Evolutionary conservation across 1,284 basidiomycete species (phyloP).

Genomic region (Xerocomus nothofagi): DNA sequence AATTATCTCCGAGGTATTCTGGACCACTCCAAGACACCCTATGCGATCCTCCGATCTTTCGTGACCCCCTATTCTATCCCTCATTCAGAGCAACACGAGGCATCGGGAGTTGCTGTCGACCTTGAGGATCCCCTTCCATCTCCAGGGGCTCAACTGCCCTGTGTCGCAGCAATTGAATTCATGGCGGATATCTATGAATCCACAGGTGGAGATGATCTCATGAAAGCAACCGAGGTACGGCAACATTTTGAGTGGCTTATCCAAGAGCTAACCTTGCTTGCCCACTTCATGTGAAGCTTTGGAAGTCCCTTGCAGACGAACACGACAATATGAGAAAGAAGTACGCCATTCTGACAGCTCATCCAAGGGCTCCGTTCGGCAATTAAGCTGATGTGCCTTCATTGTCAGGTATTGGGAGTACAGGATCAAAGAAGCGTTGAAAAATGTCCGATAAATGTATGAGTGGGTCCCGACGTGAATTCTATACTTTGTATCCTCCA

Average conservation of each 20-base stretch:
- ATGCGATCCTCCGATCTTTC: slow-evolving; percentile 56
- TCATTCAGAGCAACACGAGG: slow-evolving; percentile 27
- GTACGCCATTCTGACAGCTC: slow-evolving; percentile 42
- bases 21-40: slow-evolving; percentile 57
- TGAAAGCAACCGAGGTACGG: slow-evolving; percentile 27
- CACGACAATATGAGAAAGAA: slow-evolving; percentile 79
- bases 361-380: slow-evolving; percentile 17
- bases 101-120: slow-evolving; percentile 54
- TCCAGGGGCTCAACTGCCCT: slow-evolving; percentile 71
- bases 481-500: slow-evolving; percentile 1
- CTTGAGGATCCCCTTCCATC: slow-evolving; percentile 71
- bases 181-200: slow-evolving; percentile 76
- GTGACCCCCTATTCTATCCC: slow-evolving; percentile 62
- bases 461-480: slow-evolving; percentile 8
- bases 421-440: slow-evolving; percentile 46
- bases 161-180: slow-evolving; percentile 80
- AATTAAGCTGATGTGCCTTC: slow-evolving; percentile 29
- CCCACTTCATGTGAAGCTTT: slow-evolving; percentile 49
- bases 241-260: neutral
- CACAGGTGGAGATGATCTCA: slow-evolving; percentile 43
- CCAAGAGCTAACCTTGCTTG: slow-evolving; percentile 14
- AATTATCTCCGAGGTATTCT: slow-evolving; percentile 87
- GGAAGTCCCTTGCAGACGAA: slow-evolving; percentile 67
- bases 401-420: slow-evolving; percentile 43
- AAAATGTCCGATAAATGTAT: slow-evolving; percentile 27